A percentile compares a stretch with the other conserved stretches of the same genome.
Evolutionary conservation across 2,329 filamentous ascomycete species (phyloP).

Genomic region (Colletotrichum cereale): DNA sequence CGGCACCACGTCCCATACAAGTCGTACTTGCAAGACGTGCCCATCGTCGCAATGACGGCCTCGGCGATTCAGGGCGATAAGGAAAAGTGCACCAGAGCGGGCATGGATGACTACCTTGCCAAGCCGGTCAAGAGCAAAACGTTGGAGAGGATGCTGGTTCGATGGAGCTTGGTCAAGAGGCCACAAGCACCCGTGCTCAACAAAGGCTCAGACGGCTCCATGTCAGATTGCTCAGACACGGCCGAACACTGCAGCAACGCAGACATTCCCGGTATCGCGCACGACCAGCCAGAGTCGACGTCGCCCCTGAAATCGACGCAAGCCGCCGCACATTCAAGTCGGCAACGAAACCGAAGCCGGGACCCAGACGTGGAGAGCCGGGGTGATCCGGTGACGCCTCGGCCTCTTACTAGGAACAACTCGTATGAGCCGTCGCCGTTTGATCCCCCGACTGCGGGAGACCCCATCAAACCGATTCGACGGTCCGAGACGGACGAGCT

Average conservation of each 20-base stretch:
- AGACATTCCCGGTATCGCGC: slow-evolving; percentile 53
- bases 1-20: slow-evolving; percentile 77
- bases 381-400: slow-evolving; percentile 54
- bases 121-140: slow-evolving; percentile 79
- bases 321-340: background rate
- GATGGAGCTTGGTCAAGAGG: slow-evolving; percentile 67
- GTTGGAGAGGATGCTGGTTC: slow-evolving; percentile 78
- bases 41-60: slow-evolving; percentile 86
- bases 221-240: slow-evolving; percentile 61
- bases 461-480: slow-evolving; percentile 50
- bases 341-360: background rate
- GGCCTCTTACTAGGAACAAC: slow-evolving; percentile 53
- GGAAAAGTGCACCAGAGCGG: slow-evolving; percentile 79
- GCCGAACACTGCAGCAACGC: slow-evolving; percentile 58
- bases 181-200: slow-evolving; percentile 23
- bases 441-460: slow-evolving; percentile 49
- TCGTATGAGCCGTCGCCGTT: slow-evolving; percentile 58
- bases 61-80: slow-evolving; percentile 82
- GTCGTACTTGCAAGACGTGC: slow-evolving; percentile 69
- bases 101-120: slow-evolving; percentile 83
- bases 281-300: background rate
- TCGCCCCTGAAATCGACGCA: background rate
- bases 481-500: slow-evolving; percentile 55
- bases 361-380: slow-evolving; percentile 25
- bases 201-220: slow-evolving; percentile 40